Evolutionary conservation across 2,329 filamentous ascomycete species (phyloP), one percentile per base, ranked within the genome.

Genomic region (Nemania sp.): DNA sequence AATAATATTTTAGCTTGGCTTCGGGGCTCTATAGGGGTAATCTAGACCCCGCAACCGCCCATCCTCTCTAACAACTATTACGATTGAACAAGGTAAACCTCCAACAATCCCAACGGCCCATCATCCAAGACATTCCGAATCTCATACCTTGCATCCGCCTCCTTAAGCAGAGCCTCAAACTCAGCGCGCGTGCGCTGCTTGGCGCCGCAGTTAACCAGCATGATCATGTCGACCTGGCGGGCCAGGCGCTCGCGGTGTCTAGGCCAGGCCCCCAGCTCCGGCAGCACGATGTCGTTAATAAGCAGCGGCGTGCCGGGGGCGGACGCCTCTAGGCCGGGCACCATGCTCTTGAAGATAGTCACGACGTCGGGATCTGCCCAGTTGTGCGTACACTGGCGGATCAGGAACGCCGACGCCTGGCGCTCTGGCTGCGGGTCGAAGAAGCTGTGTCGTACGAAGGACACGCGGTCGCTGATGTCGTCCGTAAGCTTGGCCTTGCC

Each of bases 341-440:
- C 66, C 5, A 66, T 1, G 5, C 15, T 22, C 35, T 45, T 51
- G 45, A 71, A 55, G 4, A 69, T 71, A 6, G 11, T 59, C 29
- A 69, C 64, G 11, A 62, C 59, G 41, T 71, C 66, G 0, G 26
- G 7, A 27, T 69, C 67, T 24, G 24, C 45, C 67, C 64, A 71
- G 62, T 71, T 57, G 27, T 71, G 69, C 69, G 64, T 67, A 27
- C 70, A 71, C 49, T 77, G 74, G 26, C 75, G 75, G 8, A 77
- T 53, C 1, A 78, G 51, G 61, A 69, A 76, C 3, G 70, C 72
- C 0, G 67, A 66, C 1, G 63, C 74, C 27, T 71, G 64, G 7
- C 10, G 43, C 0, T 61, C 1, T 1, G 72, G 74, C 65, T 79
- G 75, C 0, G 73, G 72, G 10, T 70, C 49, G 66, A 77, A 78